A percentile compares a stretch with the other conserved stretches of the same genome.
Evolutionary conservation across 768 basidiomycete genomes (phyloP).

Genomic region (Leccinum subtestaceum): DNA sequence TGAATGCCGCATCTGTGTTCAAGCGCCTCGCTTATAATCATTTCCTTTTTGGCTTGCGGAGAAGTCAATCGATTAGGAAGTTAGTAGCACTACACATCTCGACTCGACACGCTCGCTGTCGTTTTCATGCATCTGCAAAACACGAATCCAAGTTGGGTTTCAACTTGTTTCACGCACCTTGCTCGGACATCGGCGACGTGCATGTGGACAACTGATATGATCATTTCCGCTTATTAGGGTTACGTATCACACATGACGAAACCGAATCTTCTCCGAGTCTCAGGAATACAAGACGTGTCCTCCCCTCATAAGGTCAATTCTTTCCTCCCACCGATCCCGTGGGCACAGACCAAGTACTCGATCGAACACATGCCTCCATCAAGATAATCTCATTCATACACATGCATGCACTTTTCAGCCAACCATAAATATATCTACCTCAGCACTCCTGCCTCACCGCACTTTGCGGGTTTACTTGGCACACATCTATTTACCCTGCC

Average conservation of each 20-base stretch:
- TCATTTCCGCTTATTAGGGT: not conserved
- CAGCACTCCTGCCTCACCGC: not conserved
- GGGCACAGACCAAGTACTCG: not conserved
- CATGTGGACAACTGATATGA: not conserved
- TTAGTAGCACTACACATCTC: too few relatives aligned
- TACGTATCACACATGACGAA: not conserved
- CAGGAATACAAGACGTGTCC: not conserved
- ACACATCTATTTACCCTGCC: not conserved
- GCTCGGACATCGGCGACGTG: not conserved
- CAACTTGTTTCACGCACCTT: not conserved
- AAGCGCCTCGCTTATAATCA: not conserved
- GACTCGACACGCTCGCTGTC: too few relatives aligned
- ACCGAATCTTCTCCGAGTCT: not conserved
- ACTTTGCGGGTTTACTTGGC: not conserved
- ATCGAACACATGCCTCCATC: not conserved
- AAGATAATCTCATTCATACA: not conserved
- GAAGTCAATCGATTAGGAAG: too few relatives aligned
- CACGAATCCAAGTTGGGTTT: not conserved
- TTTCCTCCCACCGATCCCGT: not conserved
- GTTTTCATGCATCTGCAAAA: not conserved
- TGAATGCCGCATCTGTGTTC: too few relatives aligned
- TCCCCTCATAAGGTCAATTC: not conserved
- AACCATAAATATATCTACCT: constrained; percentile 2
- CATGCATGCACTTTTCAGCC: not conserved
- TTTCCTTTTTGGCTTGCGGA: not conserved